Conservation (phyloP, 169 alveolate genomes). For the Besnoitia besnoiti region DNA sequence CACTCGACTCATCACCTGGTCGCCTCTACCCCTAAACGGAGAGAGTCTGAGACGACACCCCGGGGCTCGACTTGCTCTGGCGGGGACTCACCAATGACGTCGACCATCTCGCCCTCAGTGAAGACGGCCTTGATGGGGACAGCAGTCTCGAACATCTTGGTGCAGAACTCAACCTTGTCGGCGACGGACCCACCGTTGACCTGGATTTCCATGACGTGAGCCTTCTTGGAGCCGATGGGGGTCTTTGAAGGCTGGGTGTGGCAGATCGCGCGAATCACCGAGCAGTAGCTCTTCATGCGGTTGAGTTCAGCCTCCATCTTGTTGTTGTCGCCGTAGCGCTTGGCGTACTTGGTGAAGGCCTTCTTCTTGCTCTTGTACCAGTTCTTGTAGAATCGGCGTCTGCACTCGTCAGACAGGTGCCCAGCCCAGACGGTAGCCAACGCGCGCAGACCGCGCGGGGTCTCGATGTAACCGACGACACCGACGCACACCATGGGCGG, state of each 20-base stretch:
- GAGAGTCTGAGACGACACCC: too few relatives aligned
- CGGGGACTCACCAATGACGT: slow-evolving; percentile 90
- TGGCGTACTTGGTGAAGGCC: slow-evolving; percentile 98
- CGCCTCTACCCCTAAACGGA: too few relatives aligned
- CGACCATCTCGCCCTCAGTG: slow-evolving; percentile 97
- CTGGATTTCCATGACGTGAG: slow-evolving; percentile 99
- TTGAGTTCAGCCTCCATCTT: slow-evolving; percentile 91
- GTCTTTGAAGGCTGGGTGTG: slow-evolving; percentile 98
- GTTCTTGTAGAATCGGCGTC: slow-evolving; percentile 98
- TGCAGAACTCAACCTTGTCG: slow-evolving; percentile 97
- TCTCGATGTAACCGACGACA: slow-evolving; percentile 98
- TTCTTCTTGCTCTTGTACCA: slow-evolving; percentile 97
- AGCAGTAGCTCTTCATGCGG: slow-evolving; percentile 95
- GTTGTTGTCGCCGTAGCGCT: slow-evolving; percentile 88
- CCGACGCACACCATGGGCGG: slow-evolving; percentile 99
- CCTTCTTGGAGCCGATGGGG: slow-evolving; percentile 96
- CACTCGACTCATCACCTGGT: too few relatives aligned
- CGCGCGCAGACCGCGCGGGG: slow-evolving; percentile 99
- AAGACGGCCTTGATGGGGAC: slow-evolving; percentile 95
- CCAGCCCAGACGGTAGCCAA: slow-evolving; percentile 99
- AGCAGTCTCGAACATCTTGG: slow-evolving; percentile 95
- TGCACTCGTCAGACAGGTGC: slow-evolving; percentile 96
- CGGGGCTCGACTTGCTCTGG: too few relatives aligned
- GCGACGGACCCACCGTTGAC: slow-evolving; percentile 98
- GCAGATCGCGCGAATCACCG: slow-evolving; percentile 97